A percentile compares a stretch with the other conserved stretches of the same genome.
Conservation (phyloP, 2,329 filamentous ascomycete genomes). For the Parastagonospora nodorum region DNA sequence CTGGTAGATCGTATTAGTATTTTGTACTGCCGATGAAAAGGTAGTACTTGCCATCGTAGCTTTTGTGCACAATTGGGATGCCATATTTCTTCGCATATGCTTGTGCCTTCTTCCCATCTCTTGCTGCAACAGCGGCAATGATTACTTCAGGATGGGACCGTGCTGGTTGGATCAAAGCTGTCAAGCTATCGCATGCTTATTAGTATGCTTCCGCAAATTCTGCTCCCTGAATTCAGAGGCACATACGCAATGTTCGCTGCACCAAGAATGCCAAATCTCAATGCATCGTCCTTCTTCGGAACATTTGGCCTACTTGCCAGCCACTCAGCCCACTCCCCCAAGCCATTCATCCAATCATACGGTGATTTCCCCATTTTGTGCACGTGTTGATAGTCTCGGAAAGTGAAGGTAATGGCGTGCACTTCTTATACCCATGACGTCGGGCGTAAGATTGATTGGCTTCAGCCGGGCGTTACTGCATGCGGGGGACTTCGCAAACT, state of each 20-base stretch:
- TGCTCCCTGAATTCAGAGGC: too few relatives aligned
- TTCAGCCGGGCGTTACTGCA: too few relatives aligned
- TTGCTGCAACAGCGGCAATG: conserved; percentile 58
- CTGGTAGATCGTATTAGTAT: conserved; percentile 13
- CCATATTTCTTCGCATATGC: conserved; percentile 58
- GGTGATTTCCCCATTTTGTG: not conserved
- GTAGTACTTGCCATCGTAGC: conserved; percentile 54
- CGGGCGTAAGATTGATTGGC: too few relatives aligned
- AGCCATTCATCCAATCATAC: conserved; percentile 8
- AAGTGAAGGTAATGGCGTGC: not conserved
- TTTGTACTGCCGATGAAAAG: not conserved
- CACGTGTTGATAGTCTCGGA: not conserved
- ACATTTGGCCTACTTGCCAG: conserved; percentile 6
- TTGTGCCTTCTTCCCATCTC: conserved; percentile 54
- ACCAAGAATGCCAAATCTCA: conserved; percentile 44
- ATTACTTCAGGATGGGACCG: conserved; percentile 60
- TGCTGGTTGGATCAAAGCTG: conserved; percentile 56
- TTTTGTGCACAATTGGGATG: conserved; percentile 56
- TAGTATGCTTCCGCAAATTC: not conserved
- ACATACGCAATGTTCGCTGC: conserved; percentile 43
- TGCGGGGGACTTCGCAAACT: too few relatives aligned
- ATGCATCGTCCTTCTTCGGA: conserved; percentile 24
- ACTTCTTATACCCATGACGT: too few relatives aligned
- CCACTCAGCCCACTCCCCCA: conserved; percentile 13
- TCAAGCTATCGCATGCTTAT: conserved; percentile 35